Percentiles rank a stretch among this genome's conserved stretches.
phyloP scores from a whole-genome alignment of 2,329 filamentous ascomycete genomes.

The Daldinia sp. region DNA sequence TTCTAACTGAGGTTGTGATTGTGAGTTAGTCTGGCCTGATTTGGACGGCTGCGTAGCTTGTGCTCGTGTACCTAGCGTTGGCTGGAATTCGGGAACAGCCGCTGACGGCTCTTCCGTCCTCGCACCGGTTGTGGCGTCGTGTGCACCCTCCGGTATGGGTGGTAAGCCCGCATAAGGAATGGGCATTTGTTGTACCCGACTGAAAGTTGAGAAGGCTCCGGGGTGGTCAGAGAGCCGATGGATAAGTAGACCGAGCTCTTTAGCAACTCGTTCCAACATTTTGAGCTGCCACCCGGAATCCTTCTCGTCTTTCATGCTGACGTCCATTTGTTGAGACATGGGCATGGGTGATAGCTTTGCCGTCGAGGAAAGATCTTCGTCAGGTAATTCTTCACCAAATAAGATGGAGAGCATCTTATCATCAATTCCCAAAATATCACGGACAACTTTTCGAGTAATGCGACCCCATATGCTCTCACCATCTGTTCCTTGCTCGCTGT shows the following conservation, averaged over 20 bases:
- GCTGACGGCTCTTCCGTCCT: slow-evolving; percentile 61
- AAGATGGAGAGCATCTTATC: slow-evolving; percentile 85
- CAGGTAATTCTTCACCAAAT: slow-evolving; percentile 79
- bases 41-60: slow-evolving; percentile 38
- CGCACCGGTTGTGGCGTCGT: slow-evolving; percentile 44
- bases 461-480: slow-evolving; percentile 79
- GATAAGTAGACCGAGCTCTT: slow-evolving; percentile 84
- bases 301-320: slow-evolving; percentile 46
- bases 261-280: slow-evolving; percentile 83
- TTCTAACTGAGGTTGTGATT: slow-evolving; percentile 35
- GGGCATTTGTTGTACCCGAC: slow-evolving; percentile 67
- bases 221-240: slow-evolving; percentile 86
- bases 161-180: slow-evolving; percentile 83
- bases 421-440: slow-evolving; percentile 90
- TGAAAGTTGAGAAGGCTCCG: slow-evolving; percentile 86
- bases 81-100: slow-evolving; percentile 56
- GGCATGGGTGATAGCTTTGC: slow-evolving; percentile 54
- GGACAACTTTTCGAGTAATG: slow-evolving; percentile 85
- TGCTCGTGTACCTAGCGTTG: slow-evolving; percentile 53
- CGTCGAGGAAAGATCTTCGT: slow-evolving; percentile 57
- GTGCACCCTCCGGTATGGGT: slow-evolving; percentile 63
- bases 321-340: slow-evolving; percentile 37
- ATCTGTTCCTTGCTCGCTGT: slow-evolving; percentile 52
- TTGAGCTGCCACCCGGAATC: slow-evolving; percentile 74
- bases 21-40: slow-evolving; percentile 30